Evolutionary conservation across 352 stramenopile genomes (phyloP).

Genomic region (Pythium apleroticum): DNA sequence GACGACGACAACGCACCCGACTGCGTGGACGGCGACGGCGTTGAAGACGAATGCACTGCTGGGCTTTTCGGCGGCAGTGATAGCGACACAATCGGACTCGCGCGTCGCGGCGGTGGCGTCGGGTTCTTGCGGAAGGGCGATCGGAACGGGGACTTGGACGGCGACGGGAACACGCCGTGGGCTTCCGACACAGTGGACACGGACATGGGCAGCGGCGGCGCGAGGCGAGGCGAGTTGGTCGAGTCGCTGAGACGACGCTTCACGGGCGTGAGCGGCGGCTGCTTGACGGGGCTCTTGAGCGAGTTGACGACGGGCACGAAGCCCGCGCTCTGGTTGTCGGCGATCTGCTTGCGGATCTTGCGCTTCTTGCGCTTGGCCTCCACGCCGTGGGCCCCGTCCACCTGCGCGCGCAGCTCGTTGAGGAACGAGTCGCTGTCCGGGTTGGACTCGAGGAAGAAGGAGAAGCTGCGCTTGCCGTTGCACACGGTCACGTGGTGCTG

Average conservation of each 20-base stretch:
- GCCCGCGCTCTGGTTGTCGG: slow-evolving; percentile 44
- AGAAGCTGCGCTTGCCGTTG: slow-evolving; percentile 64
- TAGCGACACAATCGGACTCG: slow-evolving; percentile 28
- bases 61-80: slow-evolving; percentile 25
- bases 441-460: slow-evolving; percentile 52
- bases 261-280: slow-evolving; percentile 29
- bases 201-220: slow-evolving; percentile 42
- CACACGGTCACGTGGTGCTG: slow-evolving; percentile 48
- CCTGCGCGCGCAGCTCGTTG: slow-evolving; percentile 61
- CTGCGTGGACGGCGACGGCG: slow-evolving; percentile 17
- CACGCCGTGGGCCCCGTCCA: slow-evolving; percentile 50
- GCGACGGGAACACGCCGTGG: slow-evolving; percentile 40
- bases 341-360: slow-evolving; percentile 75
- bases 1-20: slow-evolving; percentile 11
- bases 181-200: slow-evolving; percentile 44
- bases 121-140: slow-evolving; percentile 79
- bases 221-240: slow-evolving; percentile 50
- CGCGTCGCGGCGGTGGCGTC: slow-evolving; percentile 30
- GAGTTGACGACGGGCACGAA: slow-evolving; percentile 73
- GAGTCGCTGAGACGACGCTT: slow-evolving; percentile 44
- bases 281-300: slow-evolving; percentile 43
- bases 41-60: slow-evolving; percentile 10
- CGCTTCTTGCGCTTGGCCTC: slow-evolving; percentile 72
- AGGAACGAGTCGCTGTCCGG: slow-evolving; percentile 53
- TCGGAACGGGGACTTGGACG: slow-evolving; percentile 68